A percentile compares a stretch with the other conserved stretches of the same genome.
phyloP scores from a whole-genome alignment of 192 early-diverging fungal species.

The Podochytrium sp. region DNA sequence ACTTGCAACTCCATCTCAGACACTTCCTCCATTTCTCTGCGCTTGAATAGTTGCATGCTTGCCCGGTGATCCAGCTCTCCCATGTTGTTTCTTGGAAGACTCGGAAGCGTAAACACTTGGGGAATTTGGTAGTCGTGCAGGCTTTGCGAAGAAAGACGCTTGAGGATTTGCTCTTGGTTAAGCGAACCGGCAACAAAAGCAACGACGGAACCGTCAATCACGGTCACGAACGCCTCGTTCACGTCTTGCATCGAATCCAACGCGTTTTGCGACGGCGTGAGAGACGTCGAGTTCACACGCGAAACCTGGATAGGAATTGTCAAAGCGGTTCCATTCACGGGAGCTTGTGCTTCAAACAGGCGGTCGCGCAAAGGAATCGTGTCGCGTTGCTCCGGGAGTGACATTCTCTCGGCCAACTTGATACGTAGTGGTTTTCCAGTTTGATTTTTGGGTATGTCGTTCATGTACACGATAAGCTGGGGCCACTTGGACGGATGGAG shows the following conservation, averaged over 20 bases:
- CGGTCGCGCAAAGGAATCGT: slow-evolving; percentile 23
- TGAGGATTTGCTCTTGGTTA: too few species aligned
- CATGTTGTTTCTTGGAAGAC: background rate
- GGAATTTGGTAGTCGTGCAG: slow-evolving; percentile 13
- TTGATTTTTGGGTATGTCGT: slow-evolving; percentile 49
- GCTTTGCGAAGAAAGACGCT: too few species aligned
- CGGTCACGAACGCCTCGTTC: too few species aligned
- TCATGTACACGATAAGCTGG: slow-evolving; percentile 48
- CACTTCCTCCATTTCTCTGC: too few species aligned
- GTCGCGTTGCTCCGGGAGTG: slow-evolving; percentile 37
- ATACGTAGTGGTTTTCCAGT: slow-evolving; percentile 47
- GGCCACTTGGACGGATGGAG: slow-evolving; percentile 50
- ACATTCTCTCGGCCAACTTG: slow-evolving; percentile 45
- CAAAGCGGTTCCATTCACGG: slow-evolving; percentile 34
- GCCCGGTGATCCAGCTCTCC: background rate
- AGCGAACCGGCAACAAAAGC: too few species aligned
- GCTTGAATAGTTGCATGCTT: background rate
- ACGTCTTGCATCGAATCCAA: too few species aligned
- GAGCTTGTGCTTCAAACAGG: slow-evolving; percentile 40
- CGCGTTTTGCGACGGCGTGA: too few species aligned
- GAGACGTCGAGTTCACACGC: too few species aligned
- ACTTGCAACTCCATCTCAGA: slow-evolving; percentile 1
- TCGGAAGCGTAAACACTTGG: background rate
- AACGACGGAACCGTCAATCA: too few species aligned
- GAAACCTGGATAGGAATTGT: slow-evolving; percentile 32